Evolutionary conservation across 768 basidiomycete genomes (phyloP).

Genomic region (Tricholoma furcatifolium): DNA sequence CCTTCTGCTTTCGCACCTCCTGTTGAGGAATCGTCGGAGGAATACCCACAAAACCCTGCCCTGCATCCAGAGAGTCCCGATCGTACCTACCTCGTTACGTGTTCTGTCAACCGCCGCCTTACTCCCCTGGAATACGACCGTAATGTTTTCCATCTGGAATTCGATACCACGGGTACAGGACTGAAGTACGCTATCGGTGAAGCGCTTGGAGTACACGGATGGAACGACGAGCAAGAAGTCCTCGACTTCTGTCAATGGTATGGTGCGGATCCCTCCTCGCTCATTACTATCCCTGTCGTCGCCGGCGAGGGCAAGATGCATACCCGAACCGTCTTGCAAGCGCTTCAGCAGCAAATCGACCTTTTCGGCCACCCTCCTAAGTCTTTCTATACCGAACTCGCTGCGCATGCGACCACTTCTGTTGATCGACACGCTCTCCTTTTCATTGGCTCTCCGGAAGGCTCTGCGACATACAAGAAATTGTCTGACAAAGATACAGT

Average conservation of each 20-base stretch:
- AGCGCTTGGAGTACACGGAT: conserved; percentile 95
- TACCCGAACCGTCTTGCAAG: conserved; percentile 93
- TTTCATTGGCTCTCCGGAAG: conserved; percentile 94
- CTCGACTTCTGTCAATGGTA: conserved; percentile 91
- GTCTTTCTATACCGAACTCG: conserved; percentile 89
- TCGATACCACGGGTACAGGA: conserved; percentile 88
- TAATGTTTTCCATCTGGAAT: conserved; percentile 98
- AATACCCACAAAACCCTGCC: conserved; percentile 59
- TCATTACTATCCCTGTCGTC: conserved; percentile 80
- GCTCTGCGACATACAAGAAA: conserved; percentile 91
- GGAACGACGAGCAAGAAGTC: conserved; percentile 92
- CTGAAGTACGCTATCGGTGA: conserved; percentile 96
- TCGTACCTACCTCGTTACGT: conserved; percentile 90
- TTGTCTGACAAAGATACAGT: conserved; percentile 93
- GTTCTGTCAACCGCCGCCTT: conserved; percentile 90
- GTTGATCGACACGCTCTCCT: conserved; percentile 78
- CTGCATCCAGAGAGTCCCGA: conserved; percentile 87
- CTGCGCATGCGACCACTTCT: conserved; percentile 65
- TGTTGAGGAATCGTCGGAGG: conserved; percentile 33
- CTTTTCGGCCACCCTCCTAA: conserved; percentile 96
- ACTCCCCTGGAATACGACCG: conserved; percentile 96
- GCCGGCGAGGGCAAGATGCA: conserved; percentile 69
- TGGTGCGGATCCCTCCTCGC: conserved; percentile 73
- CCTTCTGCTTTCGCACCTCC: conserved; percentile 71
- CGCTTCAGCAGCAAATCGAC: conserved; percentile 94